Conservation (phyloP, 768 basidiomycete species). For the Russula compacta region DNA sequence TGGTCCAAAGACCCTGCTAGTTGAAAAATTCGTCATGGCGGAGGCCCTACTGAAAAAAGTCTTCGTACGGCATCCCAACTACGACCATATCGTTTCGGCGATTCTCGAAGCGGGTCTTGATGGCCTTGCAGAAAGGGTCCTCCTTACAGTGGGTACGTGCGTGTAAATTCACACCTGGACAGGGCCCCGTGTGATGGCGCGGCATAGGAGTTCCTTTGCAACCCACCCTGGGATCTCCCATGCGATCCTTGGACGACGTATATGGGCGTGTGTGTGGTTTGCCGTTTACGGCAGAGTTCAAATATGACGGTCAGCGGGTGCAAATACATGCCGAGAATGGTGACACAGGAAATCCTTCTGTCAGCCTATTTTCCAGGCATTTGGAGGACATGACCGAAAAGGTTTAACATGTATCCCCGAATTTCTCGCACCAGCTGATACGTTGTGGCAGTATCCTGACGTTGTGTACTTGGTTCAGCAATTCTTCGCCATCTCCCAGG, state of each 20-base stretch:
- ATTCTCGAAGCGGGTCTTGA: slow-evolving; percentile 54
- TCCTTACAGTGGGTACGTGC: slow-evolving; percentile 58
- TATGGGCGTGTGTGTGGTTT: slow-evolving; percentile 57
- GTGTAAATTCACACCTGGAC: neutral
- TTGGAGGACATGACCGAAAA: slow-evolving; percentile 90
- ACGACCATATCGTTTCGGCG: slow-evolving; percentile 56
- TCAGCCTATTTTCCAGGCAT: slow-evolving; percentile 80
- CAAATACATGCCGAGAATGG: slow-evolving; percentile 56
- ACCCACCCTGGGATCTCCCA: slow-evolving; percentile 82
- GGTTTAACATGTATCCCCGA: slow-evolving; percentile 30
- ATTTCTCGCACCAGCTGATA: slow-evolving; percentile 10
- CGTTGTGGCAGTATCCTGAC: slow-evolving; percentile 63
- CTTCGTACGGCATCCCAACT: slow-evolving; percentile 72
- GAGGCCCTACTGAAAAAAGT: slow-evolving; percentile 60
- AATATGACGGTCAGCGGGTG: slow-evolving; percentile 83
- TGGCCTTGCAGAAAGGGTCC: slow-evolving; percentile 48
- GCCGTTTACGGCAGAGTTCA: slow-evolving; percentile 80
- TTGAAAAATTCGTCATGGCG: slow-evolving; percentile 41
- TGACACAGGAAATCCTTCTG: slow-evolving; percentile 26
- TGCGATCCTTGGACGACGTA: slow-evolving; percentile 76
- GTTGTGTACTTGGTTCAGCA: slow-evolving; percentile 47
- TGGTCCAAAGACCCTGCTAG: slow-evolving; percentile 29
- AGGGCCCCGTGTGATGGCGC: slow-evolving; percentile 11
- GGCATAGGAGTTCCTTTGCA: slow-evolving; percentile 67
- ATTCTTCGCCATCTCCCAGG: slow-evolving; percentile 37